These are phyloP conservation scores for Dioszegia aurantiaca DNA, from an alignment of 768 basidiomycete species.

Conservation along the genomic window DNA sequence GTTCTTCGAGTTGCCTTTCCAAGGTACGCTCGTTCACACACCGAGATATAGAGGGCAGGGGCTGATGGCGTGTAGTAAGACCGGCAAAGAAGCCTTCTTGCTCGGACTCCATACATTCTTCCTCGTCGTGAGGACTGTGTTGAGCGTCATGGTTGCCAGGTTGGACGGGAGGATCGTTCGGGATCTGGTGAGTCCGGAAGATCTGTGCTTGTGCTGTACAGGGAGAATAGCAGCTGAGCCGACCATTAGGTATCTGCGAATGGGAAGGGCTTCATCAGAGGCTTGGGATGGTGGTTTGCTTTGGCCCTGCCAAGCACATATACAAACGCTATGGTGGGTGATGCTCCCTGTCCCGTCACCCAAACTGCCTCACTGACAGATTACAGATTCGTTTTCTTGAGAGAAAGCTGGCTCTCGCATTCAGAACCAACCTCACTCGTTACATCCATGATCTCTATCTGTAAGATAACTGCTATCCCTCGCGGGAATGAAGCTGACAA, in stretches of 20 bases:
- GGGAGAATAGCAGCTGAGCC: not conserved
- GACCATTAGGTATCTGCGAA: conserved; percentile 68
- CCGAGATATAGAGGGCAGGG: not conserved
- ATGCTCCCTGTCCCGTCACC: conserved; percentile 4
- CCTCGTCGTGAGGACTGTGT: conserved; percentile 76
- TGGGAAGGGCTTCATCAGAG: conserved; percentile 73
- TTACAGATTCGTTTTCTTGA: conserved; percentile 81
- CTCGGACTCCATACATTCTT: conserved; percentile 77
- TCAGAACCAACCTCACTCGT: conserved; percentile 81
- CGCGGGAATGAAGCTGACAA: conserved; percentile 1
- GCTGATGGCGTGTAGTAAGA: conserved; percentile 29
- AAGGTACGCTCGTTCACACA: conserved; percentile 51
- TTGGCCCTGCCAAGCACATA: conserved; percentile 90
- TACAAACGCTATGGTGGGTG: conserved; percentile 84
- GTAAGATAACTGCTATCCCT: conserved; percentile 58
- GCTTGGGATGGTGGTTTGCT: conserved; percentile 81
- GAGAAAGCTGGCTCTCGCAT: conserved; percentile 72
- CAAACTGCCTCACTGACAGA: not conserved
- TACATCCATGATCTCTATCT: conserved; percentile 92
- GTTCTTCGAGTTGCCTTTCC: conserved; percentile 73
- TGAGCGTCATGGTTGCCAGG: conserved; percentile 81
- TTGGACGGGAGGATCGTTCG: conserved; percentile 86
- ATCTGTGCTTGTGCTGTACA: not conserved
- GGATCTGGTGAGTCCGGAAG: conserved; percentile 62
- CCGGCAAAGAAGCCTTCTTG: conserved; percentile 66